Evolutionary conservation across 352 stramenopile species (phyloP).

Genomic region (Phytopythium cucurbitacearum): DNA sequence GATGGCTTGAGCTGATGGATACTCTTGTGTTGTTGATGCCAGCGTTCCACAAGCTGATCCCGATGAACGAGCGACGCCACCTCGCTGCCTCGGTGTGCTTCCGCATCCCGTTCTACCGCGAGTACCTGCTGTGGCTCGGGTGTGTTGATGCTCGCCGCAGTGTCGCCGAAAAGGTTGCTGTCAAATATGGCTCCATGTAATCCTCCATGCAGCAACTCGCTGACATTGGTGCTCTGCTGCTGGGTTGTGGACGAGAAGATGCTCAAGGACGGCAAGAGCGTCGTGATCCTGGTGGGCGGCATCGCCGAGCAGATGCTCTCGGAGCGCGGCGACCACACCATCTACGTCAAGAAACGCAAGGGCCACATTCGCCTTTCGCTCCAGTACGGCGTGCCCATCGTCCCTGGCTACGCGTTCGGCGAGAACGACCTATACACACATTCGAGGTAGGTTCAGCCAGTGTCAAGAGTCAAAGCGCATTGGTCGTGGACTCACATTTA

Average conservation of each 20-base stretch:
- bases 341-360: constrained; percentile 82
- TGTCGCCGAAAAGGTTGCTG: constrained; percentile 45
- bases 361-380: constrained; percentile 76
- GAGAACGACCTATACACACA: constrained; percentile 84
- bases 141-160: constrained; percentile 67
- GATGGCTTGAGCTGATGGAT: constrained; percentile 4
- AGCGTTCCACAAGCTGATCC: constrained; percentile 73
- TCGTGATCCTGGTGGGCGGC: constrained; percentile 76
- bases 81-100: constrained; percentile 77
- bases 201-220: neutral
- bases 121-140: constrained; percentile 73
- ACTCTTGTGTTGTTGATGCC: neutral
- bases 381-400: constrained; percentile 69
- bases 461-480: neutral
- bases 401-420: constrained; percentile 77
- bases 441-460: constrained; percentile 35
- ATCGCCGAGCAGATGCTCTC: constrained; percentile 85
- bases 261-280: constrained; percentile 61
- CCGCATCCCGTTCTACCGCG: constrained; percentile 66
- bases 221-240: neutral
- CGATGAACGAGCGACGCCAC: constrained; percentile 55
- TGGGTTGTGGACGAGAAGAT: constrained; percentile 21
- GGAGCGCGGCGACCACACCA: constrained; percentile 57
- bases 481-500: neutral
- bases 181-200: neutral